Evolutionary conservation across 768 basidiomycete species (phyloP).

Genomic region (Brasilioporus rufonigricans): DNA sequence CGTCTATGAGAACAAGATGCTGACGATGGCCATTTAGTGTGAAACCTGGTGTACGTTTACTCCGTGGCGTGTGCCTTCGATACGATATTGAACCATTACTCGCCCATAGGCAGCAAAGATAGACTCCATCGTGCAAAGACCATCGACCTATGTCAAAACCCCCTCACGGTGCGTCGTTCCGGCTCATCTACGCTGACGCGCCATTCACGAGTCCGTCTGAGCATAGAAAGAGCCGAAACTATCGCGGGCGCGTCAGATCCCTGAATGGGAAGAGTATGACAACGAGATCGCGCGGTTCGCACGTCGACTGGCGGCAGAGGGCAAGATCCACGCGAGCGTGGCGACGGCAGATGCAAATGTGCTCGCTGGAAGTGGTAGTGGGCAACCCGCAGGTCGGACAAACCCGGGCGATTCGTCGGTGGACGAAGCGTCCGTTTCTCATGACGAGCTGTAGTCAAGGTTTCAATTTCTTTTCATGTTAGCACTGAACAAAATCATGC

Average conservation of each 20-base stretch:
- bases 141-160: constrained; percentile 96
- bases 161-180: constrained; percentile 67
- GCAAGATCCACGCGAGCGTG: constrained; percentile 64
- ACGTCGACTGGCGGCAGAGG: constrained; percentile 64
- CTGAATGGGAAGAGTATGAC: constrained; percentile 97
- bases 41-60: constrained; percentile 91
- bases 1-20: background rate
- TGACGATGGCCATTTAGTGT: constrained; percentile 51
- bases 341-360: constrained; percentile 69
- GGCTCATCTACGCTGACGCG: background rate
- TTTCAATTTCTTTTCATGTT: background rate
- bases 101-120: constrained; percentile 69
- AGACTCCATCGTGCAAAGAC: constrained; percentile 77
- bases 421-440: background rate
- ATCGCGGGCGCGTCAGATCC: constrained; percentile 87
- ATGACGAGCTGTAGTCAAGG: constrained; percentile 23
- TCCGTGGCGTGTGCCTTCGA: background rate
- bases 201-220: constrained; percentile 1
- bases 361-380: constrained; percentile 53
- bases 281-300: constrained; percentile 84
- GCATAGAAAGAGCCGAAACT: constrained; percentile 95
- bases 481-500: too few species aligned
- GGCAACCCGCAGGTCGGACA: constrained; percentile 10
- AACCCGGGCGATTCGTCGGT: background rate
- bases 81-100: background rate